phyloP scores from a whole-genome alignment of 164 flowering plant genomes.

The Aristolochia fimbriata region DNA sequence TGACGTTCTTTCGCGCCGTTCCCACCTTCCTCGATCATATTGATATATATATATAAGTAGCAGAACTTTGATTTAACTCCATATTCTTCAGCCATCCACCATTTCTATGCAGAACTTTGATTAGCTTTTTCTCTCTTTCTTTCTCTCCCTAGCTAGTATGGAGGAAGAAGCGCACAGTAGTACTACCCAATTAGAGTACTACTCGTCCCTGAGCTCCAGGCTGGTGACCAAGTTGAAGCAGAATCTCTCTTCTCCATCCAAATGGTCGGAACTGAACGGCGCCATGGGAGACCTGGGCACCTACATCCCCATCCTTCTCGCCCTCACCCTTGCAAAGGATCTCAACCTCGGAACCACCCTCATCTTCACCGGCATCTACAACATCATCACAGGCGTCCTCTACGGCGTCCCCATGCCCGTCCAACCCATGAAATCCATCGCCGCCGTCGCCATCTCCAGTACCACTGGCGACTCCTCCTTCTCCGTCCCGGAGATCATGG shows the following conservation, averaged over 20 bases:
- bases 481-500: conserved; percentile 71
- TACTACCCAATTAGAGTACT: too few relatives aligned
- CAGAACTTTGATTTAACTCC: too few relatives aligned
- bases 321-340: conserved; percentile 57
- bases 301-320: conserved; percentile 70
- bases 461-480: conserved; percentile 26
- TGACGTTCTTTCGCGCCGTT: too few relatives aligned
- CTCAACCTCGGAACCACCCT: conserved; percentile 67
- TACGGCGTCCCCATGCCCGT: conserved; percentile 97
- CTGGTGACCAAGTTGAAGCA: conserved; percentile 16
- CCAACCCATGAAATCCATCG: conserved; percentile 93
- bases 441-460: conserved; percentile 68
- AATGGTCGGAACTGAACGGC: conserved; percentile 73
- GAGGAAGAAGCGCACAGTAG: too few relatives aligned
- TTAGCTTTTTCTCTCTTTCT: too few relatives aligned
- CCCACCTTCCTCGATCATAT: too few relatives aligned
- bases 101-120: too few relatives aligned
- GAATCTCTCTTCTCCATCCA: conserved; percentile 46
- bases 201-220: background rate
- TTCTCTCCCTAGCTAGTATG: too few relatives aligned
- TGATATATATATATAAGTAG: too few relatives aligned
- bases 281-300: conserved; percentile 94
- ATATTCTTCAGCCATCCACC: too few relatives aligned
- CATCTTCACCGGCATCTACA: conserved; percentile 75
- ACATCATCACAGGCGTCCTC: conserved; percentile 57